These are phyloP conservation scores for Xylaria sp. DNA, from an alignment of 2,329 filamentous ascomycete species.

Conservation along the genomic window DNA sequence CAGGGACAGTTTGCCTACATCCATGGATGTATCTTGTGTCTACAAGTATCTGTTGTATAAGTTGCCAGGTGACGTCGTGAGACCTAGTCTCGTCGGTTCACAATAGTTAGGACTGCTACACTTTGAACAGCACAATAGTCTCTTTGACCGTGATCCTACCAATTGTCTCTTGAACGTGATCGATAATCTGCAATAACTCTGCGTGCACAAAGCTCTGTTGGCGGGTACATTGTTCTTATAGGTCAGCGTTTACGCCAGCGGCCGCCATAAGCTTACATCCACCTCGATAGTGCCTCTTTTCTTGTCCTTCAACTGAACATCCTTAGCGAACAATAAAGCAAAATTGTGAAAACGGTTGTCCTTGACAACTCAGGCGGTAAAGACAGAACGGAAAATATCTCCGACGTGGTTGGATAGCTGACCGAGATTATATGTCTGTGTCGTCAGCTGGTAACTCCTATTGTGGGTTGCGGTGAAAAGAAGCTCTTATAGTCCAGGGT, in stretches of 20 bases:
- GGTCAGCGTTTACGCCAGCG: constrained; percentile 18
- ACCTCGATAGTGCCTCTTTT: too few species aligned
- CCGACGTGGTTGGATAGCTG: not conserved
- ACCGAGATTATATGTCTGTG: not conserved
- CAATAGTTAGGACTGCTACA: constrained; percentile 7
- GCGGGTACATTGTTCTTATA: constrained; percentile 9
- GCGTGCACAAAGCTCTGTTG: not conserved
- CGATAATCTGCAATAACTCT: not conserved
- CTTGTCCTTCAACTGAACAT: not conserved
- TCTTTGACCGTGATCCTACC: not conserved
- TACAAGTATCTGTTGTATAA: constrained; percentile 26
- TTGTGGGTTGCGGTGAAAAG: constrained; percentile 5
- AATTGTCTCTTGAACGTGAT: not conserved
- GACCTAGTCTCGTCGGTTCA: constrained; percentile 14
- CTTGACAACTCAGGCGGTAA: not conserved
- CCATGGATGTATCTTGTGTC: too few species aligned
- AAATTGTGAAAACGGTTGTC: not conserved
- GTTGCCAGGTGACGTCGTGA: constrained; percentile 18
- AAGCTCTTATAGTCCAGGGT: constrained; percentile 6
- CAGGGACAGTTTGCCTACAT: too few species aligned
- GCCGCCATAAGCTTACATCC: constrained; percentile 7
- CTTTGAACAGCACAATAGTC: not conserved
- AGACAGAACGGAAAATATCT: not conserved
- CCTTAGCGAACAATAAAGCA: not conserved
- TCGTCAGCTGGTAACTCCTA: not conserved